Conservation (phyloP, 257 asterid species). For the Capsicum pubescens region DNA sequence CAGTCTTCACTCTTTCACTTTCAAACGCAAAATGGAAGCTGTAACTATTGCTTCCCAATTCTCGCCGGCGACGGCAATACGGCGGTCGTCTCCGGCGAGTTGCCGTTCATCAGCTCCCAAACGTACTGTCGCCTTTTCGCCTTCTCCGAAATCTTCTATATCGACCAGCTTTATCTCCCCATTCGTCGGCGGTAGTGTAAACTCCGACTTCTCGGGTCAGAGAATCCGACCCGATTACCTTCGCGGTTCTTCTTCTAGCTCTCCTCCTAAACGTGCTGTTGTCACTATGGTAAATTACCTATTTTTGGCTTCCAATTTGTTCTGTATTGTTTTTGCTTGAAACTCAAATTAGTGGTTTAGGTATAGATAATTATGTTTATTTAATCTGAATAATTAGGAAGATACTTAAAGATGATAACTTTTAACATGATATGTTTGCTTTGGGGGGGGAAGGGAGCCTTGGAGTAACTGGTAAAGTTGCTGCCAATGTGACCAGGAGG, state of each 20-base stretch:
- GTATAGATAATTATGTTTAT: not conserved
- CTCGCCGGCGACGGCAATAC: constrained; percentile 54
- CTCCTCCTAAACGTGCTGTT: constrained; percentile 66
- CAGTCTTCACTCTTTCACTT: not conserved
- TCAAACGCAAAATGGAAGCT: constrained; percentile 38
- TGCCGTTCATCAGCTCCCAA: constrained; percentile 43
- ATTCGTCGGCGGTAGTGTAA: constrained; percentile 54
- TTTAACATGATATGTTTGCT: not conserved
- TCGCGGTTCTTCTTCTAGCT: constrained; percentile 46
- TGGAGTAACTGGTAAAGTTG: too few species aligned
- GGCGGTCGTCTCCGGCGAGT: constrained; percentile 33
- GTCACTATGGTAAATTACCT: constrained; percentile 70
- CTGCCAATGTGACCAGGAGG: too few species aligned
- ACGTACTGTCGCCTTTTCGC: not conserved
- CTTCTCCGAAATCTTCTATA: constrained; percentile 43
- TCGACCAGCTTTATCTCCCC: constrained; percentile 62
- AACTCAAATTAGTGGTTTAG: not conserved
- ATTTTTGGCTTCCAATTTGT: constrained; percentile 14
- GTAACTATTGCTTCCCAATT: constrained; percentile 66
- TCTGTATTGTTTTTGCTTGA: not conserved
- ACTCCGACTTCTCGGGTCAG: constrained; percentile 65
- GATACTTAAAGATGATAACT: not conserved
- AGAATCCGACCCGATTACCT: constrained; percentile 71
- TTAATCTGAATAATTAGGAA: not conserved
- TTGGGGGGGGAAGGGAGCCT: too few species aligned